phyloP scores from a whole-genome alignment of 495 filamentous ascomycete genomes.

The Copromyces sp. region DNA sequence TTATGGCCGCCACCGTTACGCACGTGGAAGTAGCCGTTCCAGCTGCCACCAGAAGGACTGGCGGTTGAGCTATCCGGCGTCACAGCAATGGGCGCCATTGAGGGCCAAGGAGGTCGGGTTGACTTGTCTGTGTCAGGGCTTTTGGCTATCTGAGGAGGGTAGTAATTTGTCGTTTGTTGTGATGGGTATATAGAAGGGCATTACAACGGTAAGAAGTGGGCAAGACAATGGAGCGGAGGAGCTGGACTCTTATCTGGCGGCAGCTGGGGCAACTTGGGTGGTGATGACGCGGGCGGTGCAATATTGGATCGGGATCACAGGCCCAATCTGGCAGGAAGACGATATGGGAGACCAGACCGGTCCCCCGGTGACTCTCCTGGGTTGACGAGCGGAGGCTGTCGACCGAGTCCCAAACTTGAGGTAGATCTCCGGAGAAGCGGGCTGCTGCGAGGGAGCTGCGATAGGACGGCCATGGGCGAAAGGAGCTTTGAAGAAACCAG shows the following conservation, averaged over 20 bases:
- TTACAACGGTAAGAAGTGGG: background rate
- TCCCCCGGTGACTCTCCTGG: background rate
- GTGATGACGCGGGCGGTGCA: background rate
- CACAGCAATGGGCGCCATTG: conserved; percentile 35
- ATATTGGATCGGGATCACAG: conserved; percentile 1
- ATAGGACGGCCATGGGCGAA: background rate
- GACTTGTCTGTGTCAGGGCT: background rate
- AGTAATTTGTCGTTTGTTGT: background rate
- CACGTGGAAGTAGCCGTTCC: conserved; percentile 19
- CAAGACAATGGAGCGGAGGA: background rate
- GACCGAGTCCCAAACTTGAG: background rate
- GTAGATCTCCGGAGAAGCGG: background rate
- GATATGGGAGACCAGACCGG: conserved; percentile 11
- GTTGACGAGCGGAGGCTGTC: background rate
- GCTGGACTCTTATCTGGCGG: background rate
- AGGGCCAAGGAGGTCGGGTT: background rate
- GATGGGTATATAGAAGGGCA: background rate
- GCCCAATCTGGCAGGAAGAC: conserved; percentile 5
- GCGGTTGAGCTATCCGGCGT: conserved; percentile 29
- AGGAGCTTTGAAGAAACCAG: background rate
- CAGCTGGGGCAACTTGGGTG: background rate
- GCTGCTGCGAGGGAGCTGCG: background rate
- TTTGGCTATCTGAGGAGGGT: background rate
- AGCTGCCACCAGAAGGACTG: conserved; percentile 22
- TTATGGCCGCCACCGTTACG: conserved; percentile 18